Evolutionary conservation across 805 yeast species (phyloP).

Genomic region (Lipomyces kockii): DNA sequence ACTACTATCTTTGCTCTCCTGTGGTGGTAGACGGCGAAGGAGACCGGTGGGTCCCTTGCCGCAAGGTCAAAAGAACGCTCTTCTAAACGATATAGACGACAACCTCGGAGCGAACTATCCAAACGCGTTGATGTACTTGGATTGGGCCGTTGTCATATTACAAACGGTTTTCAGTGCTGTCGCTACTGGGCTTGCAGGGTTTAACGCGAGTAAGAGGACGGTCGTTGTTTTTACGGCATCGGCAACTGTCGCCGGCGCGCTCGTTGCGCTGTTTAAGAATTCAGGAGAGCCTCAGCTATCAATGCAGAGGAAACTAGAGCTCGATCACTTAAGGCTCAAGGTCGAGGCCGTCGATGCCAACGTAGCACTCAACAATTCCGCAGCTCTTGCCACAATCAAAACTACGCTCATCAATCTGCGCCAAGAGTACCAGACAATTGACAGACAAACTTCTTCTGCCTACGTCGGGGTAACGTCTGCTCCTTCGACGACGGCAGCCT

Average conservation of each 20-base stretch:
- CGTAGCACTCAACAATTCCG: neutral
- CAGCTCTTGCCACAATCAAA: neutral
- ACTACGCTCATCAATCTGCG: neutral
- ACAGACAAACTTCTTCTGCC: neutral
- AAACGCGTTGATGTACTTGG: neutral
- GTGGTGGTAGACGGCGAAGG: neutral
- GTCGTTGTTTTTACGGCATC: neutral
- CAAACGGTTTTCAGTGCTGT: slow-evolving; percentile 1
- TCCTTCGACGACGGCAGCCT: neutral
- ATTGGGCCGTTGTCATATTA: neutral
- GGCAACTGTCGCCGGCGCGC: slow-evolving; percentile 1
- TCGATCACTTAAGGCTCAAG: slow-evolving; percentile 2
- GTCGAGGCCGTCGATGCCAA: slow-evolving; percentile 2
- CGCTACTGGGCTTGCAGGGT: neutral
- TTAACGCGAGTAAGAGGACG: neutral
- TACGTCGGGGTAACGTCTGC: neutral
- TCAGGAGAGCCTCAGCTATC: slow-evolving; percentile 4
- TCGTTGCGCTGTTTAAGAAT: neutral
- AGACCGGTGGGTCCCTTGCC: neutral
- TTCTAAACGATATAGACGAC: slow-evolving; percentile 4
- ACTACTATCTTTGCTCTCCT: no score
- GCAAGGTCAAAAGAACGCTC: slow-evolving; percentile 1
- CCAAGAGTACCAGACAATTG: neutral
- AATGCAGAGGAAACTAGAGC: slow-evolving; percentile 1
- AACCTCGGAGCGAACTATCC: neutral